Base-by-base conservation (phyloP, 768 basidiomycete species). In the Xerocomus potaroensis region DNA sequence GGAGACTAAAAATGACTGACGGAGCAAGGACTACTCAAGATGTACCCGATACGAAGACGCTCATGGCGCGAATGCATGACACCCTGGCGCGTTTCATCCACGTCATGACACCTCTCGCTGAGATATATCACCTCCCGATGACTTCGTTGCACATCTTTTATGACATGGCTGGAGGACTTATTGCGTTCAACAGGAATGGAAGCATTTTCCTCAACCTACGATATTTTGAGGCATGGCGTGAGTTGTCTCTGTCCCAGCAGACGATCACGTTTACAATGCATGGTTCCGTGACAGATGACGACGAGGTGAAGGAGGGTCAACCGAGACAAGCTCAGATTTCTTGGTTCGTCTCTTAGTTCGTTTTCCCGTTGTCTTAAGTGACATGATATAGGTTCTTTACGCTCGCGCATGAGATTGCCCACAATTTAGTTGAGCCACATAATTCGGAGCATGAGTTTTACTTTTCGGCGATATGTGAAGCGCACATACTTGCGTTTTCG, bases 371-470 rank as follows among this genome's bases (percentile, higher is more conserved):
- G n/a, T n/a, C 8, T n/a, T 27, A 4, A n/a, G 8, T 30, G 30
- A 19, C 29, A 14, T 24, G 31, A 4, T 19, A 21, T 18, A 87
- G 87, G 88, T 99, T 86, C 66, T 91, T 94, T 59, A 84, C 87
- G 1, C 74, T 96, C 12, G 92, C 94, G 0, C 95, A 96, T 62
- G 92, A 92, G 60, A 87, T 92, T 54, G 90, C 90, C 8, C 93
- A 97, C 66, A 97, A 95, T 59, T 71, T 96, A 2, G 84, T 94
- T 14, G 75, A 81, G 33, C 78, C 81, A 0, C 94, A 96, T 58
- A 93, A 95, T 63, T 83, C 89, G 1, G 85, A 93, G 60, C 93
- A 95, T 54, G 91, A 92, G 53, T 97, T 96, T 65, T 96, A 91
- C 65, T 93, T 95, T 58, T 91, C 91, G 23, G 83, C 88, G 6